Conservation (phyloP, 2,329 filamentous ascomycete genomes). For the Amylocarpus encephaloides region DNA sequence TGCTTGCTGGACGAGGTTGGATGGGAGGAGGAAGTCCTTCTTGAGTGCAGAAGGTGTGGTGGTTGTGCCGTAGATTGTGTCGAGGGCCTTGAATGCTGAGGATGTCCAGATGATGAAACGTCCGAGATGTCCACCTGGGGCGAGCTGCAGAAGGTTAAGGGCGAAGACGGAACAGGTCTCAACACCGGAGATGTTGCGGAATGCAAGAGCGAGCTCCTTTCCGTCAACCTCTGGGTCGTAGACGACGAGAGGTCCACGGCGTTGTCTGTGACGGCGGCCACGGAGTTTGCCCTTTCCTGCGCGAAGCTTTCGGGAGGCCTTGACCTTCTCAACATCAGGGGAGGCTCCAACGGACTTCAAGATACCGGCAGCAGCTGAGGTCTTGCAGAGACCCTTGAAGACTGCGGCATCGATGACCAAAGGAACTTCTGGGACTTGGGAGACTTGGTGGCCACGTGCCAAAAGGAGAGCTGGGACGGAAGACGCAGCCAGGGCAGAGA, state of each 20-base stretch:
- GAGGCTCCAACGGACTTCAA: slow-evolving; percentile 88
- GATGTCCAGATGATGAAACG: slow-evolving; percentile 99
- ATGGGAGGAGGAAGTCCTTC: slow-evolving; percentile 97
- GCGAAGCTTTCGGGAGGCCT: slow-evolving; percentile 91
- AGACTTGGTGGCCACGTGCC: slow-evolving; percentile 94
- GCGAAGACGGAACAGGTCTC: slow-evolving; percentile 92
- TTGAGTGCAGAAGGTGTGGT: slow-evolving; percentile 85
- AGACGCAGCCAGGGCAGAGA: slow-evolving; percentile 94
- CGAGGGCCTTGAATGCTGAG: slow-evolving; percentile 89
- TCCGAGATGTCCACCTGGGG: slow-evolving; percentile 95
- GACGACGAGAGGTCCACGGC: slow-evolving; percentile 94
- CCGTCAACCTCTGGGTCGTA: slow-evolving; percentile 95
- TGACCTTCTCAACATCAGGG: slow-evolving; percentile 90
- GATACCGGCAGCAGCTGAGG: slow-evolving; percentile 76
- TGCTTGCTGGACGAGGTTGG: slow-evolving; percentile 86
- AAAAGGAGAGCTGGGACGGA: slow-evolving; percentile 91
- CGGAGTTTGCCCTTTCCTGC: slow-evolving; percentile 99
- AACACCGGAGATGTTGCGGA: slow-evolving; percentile 98
- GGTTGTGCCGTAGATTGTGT: slow-evolving; percentile 94
- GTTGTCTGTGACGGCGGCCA: slow-evolving; percentile 93
- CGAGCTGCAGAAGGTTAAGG: slow-evolving; percentile 98
- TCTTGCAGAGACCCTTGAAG: slow-evolving; percentile 83
- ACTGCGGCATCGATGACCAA: slow-evolving; percentile 89
- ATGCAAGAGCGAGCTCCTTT: slow-evolving; percentile 86
- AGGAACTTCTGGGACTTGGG: slow-evolving; percentile 87